A percentile compares a stretch with the other conserved stretches of the same genome.
Evolutionary conservation across 2,329 filamentous ascomycete genomes (phyloP).

Genomic region (Fusarium nurragi): DNA sequence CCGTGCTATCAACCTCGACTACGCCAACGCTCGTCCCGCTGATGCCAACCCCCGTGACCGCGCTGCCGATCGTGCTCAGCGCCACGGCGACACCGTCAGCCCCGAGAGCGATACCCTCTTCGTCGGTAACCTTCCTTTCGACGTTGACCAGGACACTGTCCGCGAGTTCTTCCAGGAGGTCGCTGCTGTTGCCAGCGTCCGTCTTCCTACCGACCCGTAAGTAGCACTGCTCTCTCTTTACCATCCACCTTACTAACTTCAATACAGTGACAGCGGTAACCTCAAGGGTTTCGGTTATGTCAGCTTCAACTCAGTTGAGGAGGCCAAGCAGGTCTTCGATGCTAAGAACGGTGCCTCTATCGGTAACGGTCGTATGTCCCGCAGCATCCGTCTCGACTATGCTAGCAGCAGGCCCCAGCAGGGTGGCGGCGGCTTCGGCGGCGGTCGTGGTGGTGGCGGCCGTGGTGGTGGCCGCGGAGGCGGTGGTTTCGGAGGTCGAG

Average conservation of each 20-base stretch:
- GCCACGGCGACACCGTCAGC: slow-evolving; percentile 82
- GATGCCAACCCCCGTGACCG: slow-evolving; percentile 63
- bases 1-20: slow-evolving; percentile 81
- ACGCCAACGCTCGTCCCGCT: slow-evolving; percentile 72
- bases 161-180: slow-evolving; percentile 77
- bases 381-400: slow-evolving; percentile 84
- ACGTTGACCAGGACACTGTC: slow-evolving; percentile 79
- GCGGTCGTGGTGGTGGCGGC: slow-evolving; percentile 57
- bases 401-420: slow-evolving; percentile 72
- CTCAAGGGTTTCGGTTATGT: slow-evolving; percentile 96
- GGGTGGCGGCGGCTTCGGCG: slow-evolving; percentile 62
- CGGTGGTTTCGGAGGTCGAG: slow-evolving; percentile 58
- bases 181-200: slow-evolving; percentile 78
- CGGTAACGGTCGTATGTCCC: slow-evolving; percentile 73
- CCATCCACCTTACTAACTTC: slow-evolving; percentile 23
- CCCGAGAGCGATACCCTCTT: slow-evolving; percentile 88
- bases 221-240: slow-evolving; percentile 42
- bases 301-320: slow-evolving; percentile 81
- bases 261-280: slow-evolving; percentile 74
- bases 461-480: slow-evolving; percentile 60
- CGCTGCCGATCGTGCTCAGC: slow-evolving; percentile 70
- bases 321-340: slow-evolving; percentile 79
- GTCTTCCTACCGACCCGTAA: slow-evolving; percentile 85
- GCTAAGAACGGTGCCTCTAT: slow-evolving; percentile 73
- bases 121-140: slow-evolving; percentile 90